Evolutionary conservation across 371 early-diverging fungal genomes (phyloP).

Genomic region (Mortierella sp.): DNA sequence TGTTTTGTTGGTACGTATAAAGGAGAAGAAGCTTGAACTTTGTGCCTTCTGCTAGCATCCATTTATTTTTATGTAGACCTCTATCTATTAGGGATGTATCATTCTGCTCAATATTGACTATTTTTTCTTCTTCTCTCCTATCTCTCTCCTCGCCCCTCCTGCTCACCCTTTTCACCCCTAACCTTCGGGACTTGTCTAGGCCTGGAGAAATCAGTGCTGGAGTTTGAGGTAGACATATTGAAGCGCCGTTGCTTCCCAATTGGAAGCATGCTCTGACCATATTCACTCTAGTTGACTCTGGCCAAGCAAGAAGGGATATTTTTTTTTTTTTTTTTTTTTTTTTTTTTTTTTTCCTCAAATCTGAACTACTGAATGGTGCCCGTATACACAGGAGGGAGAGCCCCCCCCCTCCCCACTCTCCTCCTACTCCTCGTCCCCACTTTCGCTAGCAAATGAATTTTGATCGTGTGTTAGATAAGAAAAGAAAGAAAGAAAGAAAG

Average conservation of each 20-base stretch:
- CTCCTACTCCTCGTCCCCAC: not conserved
- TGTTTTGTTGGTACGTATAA: constrained; percentile 78
- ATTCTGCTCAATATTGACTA: not conserved
- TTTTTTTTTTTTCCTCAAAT: not conserved
- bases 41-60: not conserved
- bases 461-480: too few species aligned
- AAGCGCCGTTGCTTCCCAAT: constrained; percentile 67
- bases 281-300: too few species aligned
- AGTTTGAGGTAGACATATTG: constrained; percentile 66
- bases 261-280: constrained; percentile 58
- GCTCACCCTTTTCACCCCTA: too few species aligned
- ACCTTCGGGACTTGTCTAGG: constrained; percentile 45
- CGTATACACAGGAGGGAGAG: too few species aligned
- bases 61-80: not conserved
- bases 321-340: too few species aligned
- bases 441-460: too few species aligned
- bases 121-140: too few species aligned
- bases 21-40: not conserved
- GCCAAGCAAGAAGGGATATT: not conserved
- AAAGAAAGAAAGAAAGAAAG: too few species aligned
- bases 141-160: too few species aligned
- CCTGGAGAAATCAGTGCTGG: constrained; percentile 63
- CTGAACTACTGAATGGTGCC: constrained; percentile 11
- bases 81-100: not conserved
- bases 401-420: too few species aligned